A percentile compares a stretch with the other conserved stretches of the same genome.
Conservation (phyloP, 1,284 basidiomycete species). For the Pseudozyma sp. region DNA sequence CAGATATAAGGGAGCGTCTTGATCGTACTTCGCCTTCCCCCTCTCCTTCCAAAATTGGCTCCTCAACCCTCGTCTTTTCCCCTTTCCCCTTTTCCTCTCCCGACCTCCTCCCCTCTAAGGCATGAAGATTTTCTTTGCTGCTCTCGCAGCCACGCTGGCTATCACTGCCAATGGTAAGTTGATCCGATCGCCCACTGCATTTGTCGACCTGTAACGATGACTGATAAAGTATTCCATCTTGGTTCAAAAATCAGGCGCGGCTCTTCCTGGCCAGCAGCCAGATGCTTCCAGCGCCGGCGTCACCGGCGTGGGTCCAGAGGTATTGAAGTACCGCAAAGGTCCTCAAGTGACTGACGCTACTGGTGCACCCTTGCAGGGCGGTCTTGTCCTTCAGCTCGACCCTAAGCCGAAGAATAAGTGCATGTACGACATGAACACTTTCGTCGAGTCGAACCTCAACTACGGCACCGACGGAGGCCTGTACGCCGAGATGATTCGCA, state of each 20-base stretch:
- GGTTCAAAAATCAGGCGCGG: slow-evolving; percentile 1
- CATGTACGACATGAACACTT: slow-evolving; percentile 53
- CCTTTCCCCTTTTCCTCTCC: background rate
- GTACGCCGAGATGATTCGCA: slow-evolving; percentile 58
- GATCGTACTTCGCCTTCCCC: no score
- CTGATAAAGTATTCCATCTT: background rate
- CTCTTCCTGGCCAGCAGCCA: background rate
- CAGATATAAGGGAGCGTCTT: no score
- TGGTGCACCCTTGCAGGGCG: slow-evolving; percentile 3
- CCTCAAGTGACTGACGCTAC: slow-evolving; percentile 18
- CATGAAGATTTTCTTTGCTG: slow-evolving; percentile 34
- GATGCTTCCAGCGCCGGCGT: background rate
- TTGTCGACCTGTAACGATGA: slow-evolving; percentile 14
- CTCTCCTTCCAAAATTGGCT: background rate
- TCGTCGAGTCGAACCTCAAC: slow-evolving; percentile 55
- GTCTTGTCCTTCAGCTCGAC: slow-evolving; percentile 19
- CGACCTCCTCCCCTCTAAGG: no score
- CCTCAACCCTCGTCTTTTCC: background rate
- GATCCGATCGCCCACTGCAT: background rate
- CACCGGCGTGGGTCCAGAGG: no score
- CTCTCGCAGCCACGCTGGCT: slow-evolving; percentile 19
- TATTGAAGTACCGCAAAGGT: slow-evolving; percentile 7
- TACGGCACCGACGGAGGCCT: slow-evolving; percentile 58
- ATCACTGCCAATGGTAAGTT: slow-evolving; percentile 24
- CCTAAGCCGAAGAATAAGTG: slow-evolving; percentile 36